Percentiles rank a stretch among this genome's conserved stretches.
phyloP scores from a whole-genome alignment of 306 rosid species.

The Acacia melanoxylon region DNA sequence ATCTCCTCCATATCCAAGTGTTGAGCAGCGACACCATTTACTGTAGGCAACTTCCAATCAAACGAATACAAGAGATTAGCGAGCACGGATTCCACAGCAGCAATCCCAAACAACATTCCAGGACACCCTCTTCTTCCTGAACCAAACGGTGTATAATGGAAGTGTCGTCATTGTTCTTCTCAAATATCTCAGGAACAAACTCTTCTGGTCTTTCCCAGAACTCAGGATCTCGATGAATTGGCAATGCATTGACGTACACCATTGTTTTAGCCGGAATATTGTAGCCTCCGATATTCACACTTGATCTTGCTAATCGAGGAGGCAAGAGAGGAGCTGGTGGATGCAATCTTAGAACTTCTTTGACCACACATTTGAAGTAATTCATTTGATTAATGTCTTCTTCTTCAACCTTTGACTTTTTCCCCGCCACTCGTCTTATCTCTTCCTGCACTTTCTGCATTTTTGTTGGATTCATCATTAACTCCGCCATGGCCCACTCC shows the following conservation, averaged over 20 bases:
- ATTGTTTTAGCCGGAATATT: too few species aligned
- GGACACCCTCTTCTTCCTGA: conserved; percentile 39
- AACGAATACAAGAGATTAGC: conserved; percentile 44
- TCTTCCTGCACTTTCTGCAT: conserved; percentile 66
- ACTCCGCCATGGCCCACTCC: conserved; percentile 60
- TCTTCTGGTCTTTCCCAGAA: too few species aligned
- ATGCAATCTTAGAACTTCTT: too few species aligned
- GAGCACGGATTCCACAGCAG: conserved; percentile 19
- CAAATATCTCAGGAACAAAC: too few species aligned
- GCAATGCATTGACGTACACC: too few species aligned
- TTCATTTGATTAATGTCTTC: too few species aligned
- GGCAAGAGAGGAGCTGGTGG: too few species aligned
- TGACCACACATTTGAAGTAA: too few species aligned
- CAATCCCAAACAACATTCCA: conserved; percentile 27
- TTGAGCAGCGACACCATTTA: not conserved
- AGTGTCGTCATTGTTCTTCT: not conserved
- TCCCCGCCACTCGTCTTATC: conserved; percentile 46
- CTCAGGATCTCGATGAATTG: too few species aligned
- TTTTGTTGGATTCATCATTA: conserved; percentile 36
- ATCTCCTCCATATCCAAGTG: conserved; percentile 29
- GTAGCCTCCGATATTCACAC: too few species aligned
- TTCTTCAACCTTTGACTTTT: too few species aligned
- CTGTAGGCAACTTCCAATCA: conserved; percentile 26
- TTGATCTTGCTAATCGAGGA: too few species aligned
- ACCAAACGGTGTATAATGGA: conserved; percentile 30